Conservation (phyloP, 371 early-diverging fungal genomes). For the Apophysomyces elegans region DNA sequence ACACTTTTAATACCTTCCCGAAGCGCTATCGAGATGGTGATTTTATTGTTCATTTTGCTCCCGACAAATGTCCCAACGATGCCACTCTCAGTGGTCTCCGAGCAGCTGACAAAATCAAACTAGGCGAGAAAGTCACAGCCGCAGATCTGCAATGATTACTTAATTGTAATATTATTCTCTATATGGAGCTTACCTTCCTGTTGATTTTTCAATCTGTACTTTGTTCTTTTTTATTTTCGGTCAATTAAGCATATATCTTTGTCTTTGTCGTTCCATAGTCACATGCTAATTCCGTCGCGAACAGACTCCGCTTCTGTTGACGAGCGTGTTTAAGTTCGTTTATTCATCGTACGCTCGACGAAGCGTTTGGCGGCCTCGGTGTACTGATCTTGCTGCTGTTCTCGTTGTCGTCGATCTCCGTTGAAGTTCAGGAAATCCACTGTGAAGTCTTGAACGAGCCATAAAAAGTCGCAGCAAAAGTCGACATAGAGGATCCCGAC, state of each 20-base stretch:
- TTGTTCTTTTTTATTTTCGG: too few relatives aligned
- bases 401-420: not conserved
- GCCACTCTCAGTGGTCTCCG: constrained; percentile 48
- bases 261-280: not conserved
- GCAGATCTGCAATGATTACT: not conserved
- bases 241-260: not conserved
- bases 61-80: constrained; percentile 55
- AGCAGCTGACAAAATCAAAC: constrained; percentile 26
- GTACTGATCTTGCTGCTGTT: not conserved
- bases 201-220: too few relatives aligned
- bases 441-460: not conserved
- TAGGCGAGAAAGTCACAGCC: constrained; percentile 23
- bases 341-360: not conserved
- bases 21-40: constrained; percentile 42
- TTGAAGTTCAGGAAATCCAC: not conserved
- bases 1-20: constrained; percentile 59
- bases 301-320: not conserved
- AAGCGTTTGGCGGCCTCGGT: not conserved
- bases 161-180: not conserved
- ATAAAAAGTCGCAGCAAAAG: not conserved
- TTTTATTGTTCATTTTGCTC: constrained; percentile 61
- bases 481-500: too few relatives aligned
- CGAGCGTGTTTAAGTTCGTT: not conserved
- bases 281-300: too few relatives aligned
- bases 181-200: not conserved